phyloP scores from a whole-genome alignment of 1,139 yeast species.

The Yamadazyma friedrichii region DNA sequence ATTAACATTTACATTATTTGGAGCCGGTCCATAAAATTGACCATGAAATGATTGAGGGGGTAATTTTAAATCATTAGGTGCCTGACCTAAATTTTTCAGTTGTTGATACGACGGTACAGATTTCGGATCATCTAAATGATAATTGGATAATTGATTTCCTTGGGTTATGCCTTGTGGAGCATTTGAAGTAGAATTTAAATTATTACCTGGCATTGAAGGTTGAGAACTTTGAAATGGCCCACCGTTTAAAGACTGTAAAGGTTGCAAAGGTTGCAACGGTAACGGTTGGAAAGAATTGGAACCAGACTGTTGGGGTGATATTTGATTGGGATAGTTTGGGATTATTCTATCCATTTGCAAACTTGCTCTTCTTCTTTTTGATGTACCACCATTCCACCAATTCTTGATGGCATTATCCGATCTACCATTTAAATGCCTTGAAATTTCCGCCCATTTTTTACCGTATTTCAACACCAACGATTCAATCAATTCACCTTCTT shows the following conservation, averaged over 20 bases:
- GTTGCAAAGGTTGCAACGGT: not conserved
- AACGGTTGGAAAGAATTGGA: not conserved
- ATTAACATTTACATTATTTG: not conserved
- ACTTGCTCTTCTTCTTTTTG: conserved; percentile 63
- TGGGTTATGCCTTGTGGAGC: not conserved
- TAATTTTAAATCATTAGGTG: conserved; percentile 2
- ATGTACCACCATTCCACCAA: conserved; percentile 97
- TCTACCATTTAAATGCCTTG: conserved; percentile 82
- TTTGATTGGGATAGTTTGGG: not conserved
- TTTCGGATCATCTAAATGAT: conserved; percentile 1
- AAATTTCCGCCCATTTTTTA: conserved; percentile 92
- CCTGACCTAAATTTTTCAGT: not conserved
- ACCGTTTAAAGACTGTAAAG: not conserved
- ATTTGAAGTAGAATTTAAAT: not conserved
- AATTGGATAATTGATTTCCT: not conserved
- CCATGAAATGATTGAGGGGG: conserved; percentile 3
- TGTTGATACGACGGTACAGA: not conserved
- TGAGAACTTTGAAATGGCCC: not conserved
- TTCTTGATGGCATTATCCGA: conserved; percentile 90
- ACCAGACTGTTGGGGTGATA: conserved; percentile 4
- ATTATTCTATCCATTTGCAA: conserved; percentile 9
- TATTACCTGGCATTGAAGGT: not conserved
- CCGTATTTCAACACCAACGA: conserved; percentile 77
- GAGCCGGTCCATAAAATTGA: conserved; percentile 6
- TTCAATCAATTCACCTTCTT: conserved; percentile 82